phyloP scores from a whole-genome alignment of 2,329 filamentous ascomycete genomes.

The Karstenula rhodostoma region DNA sequence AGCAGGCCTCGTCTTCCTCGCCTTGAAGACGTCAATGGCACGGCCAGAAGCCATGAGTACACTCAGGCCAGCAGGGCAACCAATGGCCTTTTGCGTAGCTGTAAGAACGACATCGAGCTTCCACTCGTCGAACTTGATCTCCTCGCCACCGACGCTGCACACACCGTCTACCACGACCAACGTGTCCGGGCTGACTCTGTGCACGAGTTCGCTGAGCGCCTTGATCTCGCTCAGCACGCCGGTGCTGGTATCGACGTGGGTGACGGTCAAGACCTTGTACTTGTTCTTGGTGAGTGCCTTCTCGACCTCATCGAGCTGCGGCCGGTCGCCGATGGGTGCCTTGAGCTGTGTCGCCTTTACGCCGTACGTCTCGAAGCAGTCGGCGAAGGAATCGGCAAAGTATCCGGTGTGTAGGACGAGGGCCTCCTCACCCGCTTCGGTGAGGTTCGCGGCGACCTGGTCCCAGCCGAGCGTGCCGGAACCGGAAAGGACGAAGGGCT shows the following conservation, averaged over 20 bases:
- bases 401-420: slow-evolving; percentile 96
- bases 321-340: slow-evolving; percentile 85
- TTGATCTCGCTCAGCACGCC: slow-evolving; percentile 93
- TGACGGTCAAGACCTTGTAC: slow-evolving; percentile 94
- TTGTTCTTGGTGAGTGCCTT: slow-evolving; percentile 86
- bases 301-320: slow-evolving; percentile 87
- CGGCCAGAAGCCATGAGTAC: slow-evolving; percentile 93
- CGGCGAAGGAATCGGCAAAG: slow-evolving; percentile 93
- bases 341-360: slow-evolving; percentile 89
- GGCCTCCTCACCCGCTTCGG: slow-evolving; percentile 87
- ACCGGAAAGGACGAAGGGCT: slow-evolving; percentile 92
- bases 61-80: slow-evolving; percentile 90
- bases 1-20: slow-evolving; percentile 79
- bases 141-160: slow-evolving; percentile 94
- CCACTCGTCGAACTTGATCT: slow-evolving; percentile 96
- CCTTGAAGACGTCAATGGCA: slow-evolving; percentile 82
- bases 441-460: slow-evolving; percentile 89
- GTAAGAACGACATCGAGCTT: slow-evolving; percentile 91
- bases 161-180: slow-evolving; percentile 94
- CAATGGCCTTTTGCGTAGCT: slow-evolving; percentile 96
- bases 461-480: slow-evolving; percentile 98
- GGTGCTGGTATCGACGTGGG: slow-evolving; percentile 96
- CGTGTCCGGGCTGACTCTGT: slow-evolving; percentile 87
- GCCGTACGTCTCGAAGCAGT: slow-evolving; percentile 91
- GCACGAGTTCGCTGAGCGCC: slow-evolving; percentile 81